phyloP scores from a whole-genome alignment of 164 flowering plant genomes.

The Stephania japonica region DNA sequence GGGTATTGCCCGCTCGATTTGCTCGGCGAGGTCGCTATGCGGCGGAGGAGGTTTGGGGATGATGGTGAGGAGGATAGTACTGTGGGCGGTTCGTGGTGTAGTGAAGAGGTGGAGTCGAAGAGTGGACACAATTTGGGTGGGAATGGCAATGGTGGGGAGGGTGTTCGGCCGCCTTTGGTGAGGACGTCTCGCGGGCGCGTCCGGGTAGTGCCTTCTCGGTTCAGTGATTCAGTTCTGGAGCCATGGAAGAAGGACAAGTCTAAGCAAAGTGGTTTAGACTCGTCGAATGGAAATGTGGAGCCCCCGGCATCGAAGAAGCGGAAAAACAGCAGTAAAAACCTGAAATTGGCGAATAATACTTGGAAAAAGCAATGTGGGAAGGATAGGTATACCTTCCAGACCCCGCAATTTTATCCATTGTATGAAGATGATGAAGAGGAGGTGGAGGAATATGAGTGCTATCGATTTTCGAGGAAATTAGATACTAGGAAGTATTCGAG shows the following conservation, averaged over 20 bases:
- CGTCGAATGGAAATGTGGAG: conserved; percentile 21
- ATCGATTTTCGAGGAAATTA: conserved; percentile 13
- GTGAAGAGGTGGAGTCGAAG: conserved; percentile 29
- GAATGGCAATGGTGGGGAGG: conserved; percentile 13
- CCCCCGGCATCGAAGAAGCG: conserved; percentile 20
- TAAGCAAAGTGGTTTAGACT: conserved; percentile 23
- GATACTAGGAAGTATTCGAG: conserved; percentile 35
- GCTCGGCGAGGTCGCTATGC: conserved; percentile 46
- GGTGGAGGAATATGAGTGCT: conserved; percentile 15
- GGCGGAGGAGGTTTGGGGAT: not conserved
- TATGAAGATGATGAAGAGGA: conserved; percentile 18
- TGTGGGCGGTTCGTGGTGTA: conserved; percentile 15
- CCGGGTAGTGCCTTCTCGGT: conserved; percentile 51
- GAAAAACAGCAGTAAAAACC: conserved; percentile 24
- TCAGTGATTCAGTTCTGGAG: conserved; percentile 43
- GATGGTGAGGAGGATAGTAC: conserved; percentile 1
- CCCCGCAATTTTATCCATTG: conserved; percentile 21
- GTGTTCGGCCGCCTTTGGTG: conserved; percentile 28
- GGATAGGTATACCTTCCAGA: conserved; percentile 22
- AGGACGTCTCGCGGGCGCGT: conserved; percentile 48
- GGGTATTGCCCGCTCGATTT: conserved; percentile 45
- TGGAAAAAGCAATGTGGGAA: conserved; percentile 17
- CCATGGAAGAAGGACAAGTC: conserved; percentile 33
- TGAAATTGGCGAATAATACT: conserved; percentile 14
- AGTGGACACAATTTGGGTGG: conserved; percentile 1